Percentiles rank a stretch among this genome's conserved stretches.
Conservation (phyloP, 2,329 filamentous ascomycete genomes). For the Esteya vermicola region DNA sequence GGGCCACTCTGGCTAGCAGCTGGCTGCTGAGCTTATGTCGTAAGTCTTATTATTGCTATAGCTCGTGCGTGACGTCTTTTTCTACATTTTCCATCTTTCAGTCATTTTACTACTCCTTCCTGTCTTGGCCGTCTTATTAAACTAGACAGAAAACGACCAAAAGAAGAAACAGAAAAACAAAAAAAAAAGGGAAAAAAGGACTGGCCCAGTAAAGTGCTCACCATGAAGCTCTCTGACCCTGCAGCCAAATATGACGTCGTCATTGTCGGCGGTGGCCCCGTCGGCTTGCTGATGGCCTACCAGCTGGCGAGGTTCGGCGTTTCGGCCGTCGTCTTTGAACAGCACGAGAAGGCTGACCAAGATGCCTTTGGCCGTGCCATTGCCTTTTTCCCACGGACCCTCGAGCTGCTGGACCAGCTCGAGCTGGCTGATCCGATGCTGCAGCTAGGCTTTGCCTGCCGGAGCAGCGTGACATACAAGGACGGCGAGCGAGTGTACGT, state of each 20-base stretch:
- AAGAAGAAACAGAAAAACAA: no score
- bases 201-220: no score
- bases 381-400: constrained; percentile 35
- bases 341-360: constrained; percentile 30
- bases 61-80: no score
- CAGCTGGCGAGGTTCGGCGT: constrained; percentile 27
- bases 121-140: no score
- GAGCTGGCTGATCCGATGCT: constrained; percentile 32
- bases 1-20: no score
- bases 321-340: constrained; percentile 32
- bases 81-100: no score
- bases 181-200: no score
- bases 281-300: constrained; percentile 28
- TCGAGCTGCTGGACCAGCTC: constrained; percentile 37
- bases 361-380: constrained; percentile 39
- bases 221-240: no score
- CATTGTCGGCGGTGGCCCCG: constrained; percentile 28
- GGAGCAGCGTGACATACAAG: constrained; percentile 33
- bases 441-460: constrained; percentile 37
- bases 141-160: no score
- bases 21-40: no score
- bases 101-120: no score
- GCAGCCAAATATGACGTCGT: constrained; percentile 15
- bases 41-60: no score
- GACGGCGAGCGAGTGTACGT: constrained; percentile 25